Conservation (phyloP, 768 basidiomycete species). For the Lactifluus piperatus region DNA sequence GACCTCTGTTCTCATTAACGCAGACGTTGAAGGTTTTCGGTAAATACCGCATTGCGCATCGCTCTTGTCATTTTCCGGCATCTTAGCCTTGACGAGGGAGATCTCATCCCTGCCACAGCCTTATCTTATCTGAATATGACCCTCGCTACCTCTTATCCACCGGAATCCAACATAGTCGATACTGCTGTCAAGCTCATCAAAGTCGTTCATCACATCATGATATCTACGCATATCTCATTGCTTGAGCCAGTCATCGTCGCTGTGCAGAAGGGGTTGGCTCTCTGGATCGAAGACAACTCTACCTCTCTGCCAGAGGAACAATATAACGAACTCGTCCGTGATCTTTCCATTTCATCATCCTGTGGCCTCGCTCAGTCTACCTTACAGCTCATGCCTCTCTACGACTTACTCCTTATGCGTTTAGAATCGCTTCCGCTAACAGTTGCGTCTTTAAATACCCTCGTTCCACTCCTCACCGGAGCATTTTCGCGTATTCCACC, state of each 20-base stretch:
- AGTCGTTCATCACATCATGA: not conserved
- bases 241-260: not conserved
- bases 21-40: constrained; percentile 1
- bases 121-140: not conserved
- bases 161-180: not conserved
- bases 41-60: constrained; percentile 1
- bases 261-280: constrained; percentile 1
- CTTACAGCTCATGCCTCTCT: constrained; percentile 7
- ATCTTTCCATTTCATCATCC: not conserved
- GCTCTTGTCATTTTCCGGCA: constrained; percentile 1
- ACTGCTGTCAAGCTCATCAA: not conserved
- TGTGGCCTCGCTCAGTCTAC: not conserved
- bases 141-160: constrained; percentile 6
- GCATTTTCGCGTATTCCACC: constrained; percentile 11
- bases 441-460: not conserved
- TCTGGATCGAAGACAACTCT: constrained; percentile 13
- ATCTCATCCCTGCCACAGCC: not conserved
- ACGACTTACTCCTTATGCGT: constrained; percentile 2
- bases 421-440: not conserved
- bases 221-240: not conserved
- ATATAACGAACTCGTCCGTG: constrained; percentile 8
- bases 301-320: not conserved
- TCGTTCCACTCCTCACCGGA: constrained; percentile 4
- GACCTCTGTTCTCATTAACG: not conserved
- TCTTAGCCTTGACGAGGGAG: not conserved